phyloP scores from a whole-genome alignment of 371 early-diverging fungal species.

The Choanephora cucurbitarum region DNA sequence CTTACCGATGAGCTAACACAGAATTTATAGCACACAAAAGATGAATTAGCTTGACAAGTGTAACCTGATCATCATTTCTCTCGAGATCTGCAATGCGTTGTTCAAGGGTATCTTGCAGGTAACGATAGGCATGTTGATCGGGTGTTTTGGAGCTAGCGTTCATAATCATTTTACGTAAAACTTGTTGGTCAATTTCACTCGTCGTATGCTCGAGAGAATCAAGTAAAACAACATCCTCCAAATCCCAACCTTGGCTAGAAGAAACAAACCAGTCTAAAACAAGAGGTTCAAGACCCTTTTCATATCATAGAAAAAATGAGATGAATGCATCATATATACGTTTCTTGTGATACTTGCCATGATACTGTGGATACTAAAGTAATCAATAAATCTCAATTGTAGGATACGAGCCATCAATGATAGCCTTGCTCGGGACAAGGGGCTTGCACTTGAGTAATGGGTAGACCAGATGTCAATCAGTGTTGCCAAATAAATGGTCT shows the following conservation, averaged over 20 bases:
- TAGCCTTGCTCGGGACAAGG: constrained; percentile 26
- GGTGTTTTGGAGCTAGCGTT: constrained; percentile 12
- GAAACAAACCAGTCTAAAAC: constrained; percentile 34
- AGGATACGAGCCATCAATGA: constrained; percentile 41
- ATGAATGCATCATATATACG: too few relatives aligned
- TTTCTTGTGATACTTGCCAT: constrained; percentile 48
- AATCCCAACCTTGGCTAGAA: constrained; percentile 17
- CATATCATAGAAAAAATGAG: too few relatives aligned
- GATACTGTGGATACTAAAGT: constrained; percentile 40
- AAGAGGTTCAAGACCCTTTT: constrained; percentile 19
- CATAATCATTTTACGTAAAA: constrained; percentile 16
- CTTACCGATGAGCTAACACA: constrained; percentile 15
- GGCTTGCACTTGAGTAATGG: constrained; percentile 21
- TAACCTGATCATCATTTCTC: neutral
- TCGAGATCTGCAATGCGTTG: constrained; percentile 10
- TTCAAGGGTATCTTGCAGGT: constrained; percentile 10
- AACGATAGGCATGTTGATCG: constrained; percentile 7
- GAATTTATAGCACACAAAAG: constrained; percentile 14
- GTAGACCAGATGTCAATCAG: constrained; percentile 47
- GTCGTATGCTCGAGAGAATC: constrained; percentile 13
- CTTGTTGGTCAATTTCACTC: constrained; percentile 16
- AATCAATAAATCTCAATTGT: constrained; percentile 37
- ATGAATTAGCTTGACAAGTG: constrained; percentile 11
- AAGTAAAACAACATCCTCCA: neutral
- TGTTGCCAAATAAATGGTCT: constrained; percentile 37